These are phyloP conservation scores for Stentor roeselii DNA, from an alignment of 73 alveolate genomes.

Conservation along the genomic window DNA sequence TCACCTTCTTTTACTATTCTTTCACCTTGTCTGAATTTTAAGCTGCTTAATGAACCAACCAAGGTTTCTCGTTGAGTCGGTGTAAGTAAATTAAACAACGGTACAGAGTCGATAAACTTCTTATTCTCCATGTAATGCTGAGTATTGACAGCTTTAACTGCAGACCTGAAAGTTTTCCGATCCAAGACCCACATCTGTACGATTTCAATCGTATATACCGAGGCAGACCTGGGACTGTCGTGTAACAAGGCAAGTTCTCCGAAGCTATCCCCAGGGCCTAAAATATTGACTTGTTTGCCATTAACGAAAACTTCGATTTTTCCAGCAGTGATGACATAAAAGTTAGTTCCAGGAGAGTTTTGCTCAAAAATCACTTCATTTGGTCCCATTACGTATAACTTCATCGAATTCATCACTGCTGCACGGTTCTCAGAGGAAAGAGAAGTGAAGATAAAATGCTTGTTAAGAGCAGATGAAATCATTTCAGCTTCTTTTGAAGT, in stretches of 20 bases:
- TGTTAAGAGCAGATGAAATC: neutral
- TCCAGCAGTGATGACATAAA: neutral
- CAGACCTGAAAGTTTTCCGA: neutral
- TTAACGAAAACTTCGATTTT: neutral
- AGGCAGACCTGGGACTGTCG: neutral
- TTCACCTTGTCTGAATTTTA: conserved; percentile 30
- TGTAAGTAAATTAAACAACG: neutral
- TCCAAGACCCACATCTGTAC: neutral
- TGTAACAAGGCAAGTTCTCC: conserved; percentile 1
- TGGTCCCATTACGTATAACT: neutral
- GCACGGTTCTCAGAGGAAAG: neutral
- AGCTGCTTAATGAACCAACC: neutral
- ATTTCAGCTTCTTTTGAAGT: neutral
- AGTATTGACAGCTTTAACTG: neutral
- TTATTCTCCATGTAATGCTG: neutral
- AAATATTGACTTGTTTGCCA: neutral
- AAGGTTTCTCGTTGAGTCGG: neutral
- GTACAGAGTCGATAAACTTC: neutral
- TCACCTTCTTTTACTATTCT: conserved; percentile 53
- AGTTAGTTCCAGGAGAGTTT: neutral
- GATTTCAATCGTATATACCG: neutral
- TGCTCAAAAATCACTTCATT: neutral
- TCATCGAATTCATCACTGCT: neutral
- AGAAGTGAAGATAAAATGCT: neutral
- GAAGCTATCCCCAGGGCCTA: neutral